Evolutionary conservation across 2,329 filamentous ascomycete genomes (phyloP).

Genomic region (Fusarium hainanense): DNA sequence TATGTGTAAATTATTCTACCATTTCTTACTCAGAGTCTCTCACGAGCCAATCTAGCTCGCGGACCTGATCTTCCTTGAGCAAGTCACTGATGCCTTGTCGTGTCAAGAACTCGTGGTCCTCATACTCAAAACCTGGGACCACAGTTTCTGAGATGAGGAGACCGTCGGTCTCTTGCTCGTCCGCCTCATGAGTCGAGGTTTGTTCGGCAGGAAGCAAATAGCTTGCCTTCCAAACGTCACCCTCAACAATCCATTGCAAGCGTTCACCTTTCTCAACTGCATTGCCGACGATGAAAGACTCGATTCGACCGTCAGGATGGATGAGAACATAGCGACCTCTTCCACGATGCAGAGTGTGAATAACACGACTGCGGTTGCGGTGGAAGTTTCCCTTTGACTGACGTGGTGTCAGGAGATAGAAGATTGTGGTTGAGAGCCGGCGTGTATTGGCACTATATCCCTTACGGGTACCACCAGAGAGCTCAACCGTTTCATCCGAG

Average conservation of each 20-base stretch:
- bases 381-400: conserved; percentile 71
- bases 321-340: conserved; percentile 73
- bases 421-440: conserved; percentile 69
- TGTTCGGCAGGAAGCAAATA: conserved; percentile 59
- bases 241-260: conserved; percentile 76
- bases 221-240: conserved; percentile 73
- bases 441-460: conserved; percentile 56
- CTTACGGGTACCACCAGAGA: conserved; percentile 49
- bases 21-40: conserved; percentile 34
- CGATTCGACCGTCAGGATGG: conserved; percentile 67
- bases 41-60: conserved; percentile 61
- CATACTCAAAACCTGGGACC: conserved; percentile 74
- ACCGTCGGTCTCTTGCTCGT: conserved; percentile 56
- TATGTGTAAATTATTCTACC: not conserved
- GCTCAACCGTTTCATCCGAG: conserved; percentile 50
- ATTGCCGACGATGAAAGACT: conserved; percentile 72
- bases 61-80: conserved; percentile 61
- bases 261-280: conserved; percentile 68
- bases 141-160: conserved; percentile 76
- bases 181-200: conserved; percentile 40
- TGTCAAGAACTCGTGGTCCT: conserved; percentile 74
- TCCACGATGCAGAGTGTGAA: conserved; percentile 74
- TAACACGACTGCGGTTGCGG: conserved; percentile 68
- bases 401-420: conserved; percentile 70
- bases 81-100: conserved; percentile 61